Percentiles rank a stretch among this genome's conserved stretches.
Evolutionary conservation across 2,329 filamentous ascomycete species (phyloP).

Genomic region (Curvularia verruculosa): DNA sequence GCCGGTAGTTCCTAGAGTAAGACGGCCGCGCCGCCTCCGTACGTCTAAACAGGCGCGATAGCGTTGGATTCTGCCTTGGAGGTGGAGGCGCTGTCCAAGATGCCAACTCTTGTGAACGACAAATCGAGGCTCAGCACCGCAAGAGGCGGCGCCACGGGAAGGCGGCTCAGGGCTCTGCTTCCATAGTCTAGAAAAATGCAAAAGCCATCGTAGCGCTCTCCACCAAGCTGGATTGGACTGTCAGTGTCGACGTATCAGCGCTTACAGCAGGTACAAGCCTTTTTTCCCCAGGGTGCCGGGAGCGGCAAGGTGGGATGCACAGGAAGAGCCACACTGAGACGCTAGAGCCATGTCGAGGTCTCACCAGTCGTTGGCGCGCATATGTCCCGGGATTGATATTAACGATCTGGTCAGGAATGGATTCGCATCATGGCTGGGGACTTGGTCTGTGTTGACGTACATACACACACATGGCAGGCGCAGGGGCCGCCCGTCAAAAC

Average conservation of each 20-base stretch:
- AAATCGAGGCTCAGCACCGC: constrained; percentile 42
- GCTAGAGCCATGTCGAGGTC: constrained; percentile 38
- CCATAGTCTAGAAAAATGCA: constrained; percentile 5
- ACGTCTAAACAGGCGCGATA: constrained; percentile 23
- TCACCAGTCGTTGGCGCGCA: constrained; percentile 41
- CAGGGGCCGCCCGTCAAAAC: constrained; percentile 40
- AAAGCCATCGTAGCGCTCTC: constrained; percentile 28
- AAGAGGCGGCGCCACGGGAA: constrained; percentile 23
- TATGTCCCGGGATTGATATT: constrained; percentile 31
- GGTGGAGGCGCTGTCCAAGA: constrained; percentile 27
- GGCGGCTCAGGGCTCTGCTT: constrained; percentile 46
- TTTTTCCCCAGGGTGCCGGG: constrained; percentile 27
- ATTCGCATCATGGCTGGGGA: too few species aligned
- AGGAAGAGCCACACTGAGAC: constrained; percentile 26
- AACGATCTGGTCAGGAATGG: constrained; percentile 19
- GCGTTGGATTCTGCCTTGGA: constrained; percentile 13
- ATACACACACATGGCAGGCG: constrained; percentile 40
- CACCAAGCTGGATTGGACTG: constrained; percentile 28
- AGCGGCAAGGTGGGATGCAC: constrained; percentile 33
- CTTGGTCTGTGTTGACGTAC: constrained; percentile 34
- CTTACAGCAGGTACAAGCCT: constrained; percentile 35
- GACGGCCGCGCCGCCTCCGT: constrained; percentile 9
- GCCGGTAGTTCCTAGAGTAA: background rate
- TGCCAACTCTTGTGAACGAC: constrained; percentile 26
- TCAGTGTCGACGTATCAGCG: constrained; percentile 37